A percentile compares a stretch with the other conserved stretches of the same genome.
Evolutionary conservation across 2,329 filamentous ascomycete species (phyloP).

Genomic region (Neospermospora avenae): DNA sequence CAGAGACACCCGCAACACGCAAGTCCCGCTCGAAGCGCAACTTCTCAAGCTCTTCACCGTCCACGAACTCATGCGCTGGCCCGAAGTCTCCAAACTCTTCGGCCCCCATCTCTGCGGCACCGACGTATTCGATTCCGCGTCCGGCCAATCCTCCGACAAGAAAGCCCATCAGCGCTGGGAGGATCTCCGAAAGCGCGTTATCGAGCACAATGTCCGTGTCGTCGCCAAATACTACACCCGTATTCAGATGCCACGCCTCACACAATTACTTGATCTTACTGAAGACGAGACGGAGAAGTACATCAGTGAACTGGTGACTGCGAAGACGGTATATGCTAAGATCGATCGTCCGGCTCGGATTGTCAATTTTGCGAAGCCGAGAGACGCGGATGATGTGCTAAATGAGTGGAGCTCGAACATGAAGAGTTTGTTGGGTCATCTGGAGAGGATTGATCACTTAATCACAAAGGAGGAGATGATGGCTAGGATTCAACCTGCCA

Average conservation of each 20-base stretch:
- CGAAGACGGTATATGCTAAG: conserved; percentile 96
- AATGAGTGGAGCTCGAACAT: conserved; percentile 99
- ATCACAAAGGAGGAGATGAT: conserved; percentile 99
- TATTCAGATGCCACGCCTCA: conserved; percentile 87
- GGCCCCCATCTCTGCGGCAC: conserved; percentile 83
- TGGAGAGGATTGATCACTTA: conserved; percentile 93
- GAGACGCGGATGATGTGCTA: conserved; percentile 90
- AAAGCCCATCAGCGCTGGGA: conserved; percentile 87
- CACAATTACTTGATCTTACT: conserved; percentile 83
- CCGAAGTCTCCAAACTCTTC: conserved; percentile 83
- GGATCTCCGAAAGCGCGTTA: conserved; percentile 94
- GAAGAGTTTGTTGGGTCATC: conserved; percentile 81
- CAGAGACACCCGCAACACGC: conserved; percentile 75
- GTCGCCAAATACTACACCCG: conserved; percentile 98
- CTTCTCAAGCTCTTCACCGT: conserved; percentile 93
- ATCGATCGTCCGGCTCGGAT: conserved; percentile 92
- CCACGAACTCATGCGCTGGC: conserved; percentile 97
- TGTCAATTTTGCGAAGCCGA: conserved; percentile 91
- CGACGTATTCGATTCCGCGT: conserved; percentile 77
- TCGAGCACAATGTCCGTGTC: conserved; percentile 97
- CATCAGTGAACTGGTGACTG: conserved; percentile 93
- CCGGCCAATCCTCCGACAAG: conserved; percentile 65
- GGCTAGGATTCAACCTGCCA: conserved; percentile 80
- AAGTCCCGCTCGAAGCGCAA: conserved; percentile 76
- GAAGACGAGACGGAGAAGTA: conserved; percentile 99